Base-by-base conservation (phyloP, 148 eudicot species). In the Oxyria digyna region DNA sequence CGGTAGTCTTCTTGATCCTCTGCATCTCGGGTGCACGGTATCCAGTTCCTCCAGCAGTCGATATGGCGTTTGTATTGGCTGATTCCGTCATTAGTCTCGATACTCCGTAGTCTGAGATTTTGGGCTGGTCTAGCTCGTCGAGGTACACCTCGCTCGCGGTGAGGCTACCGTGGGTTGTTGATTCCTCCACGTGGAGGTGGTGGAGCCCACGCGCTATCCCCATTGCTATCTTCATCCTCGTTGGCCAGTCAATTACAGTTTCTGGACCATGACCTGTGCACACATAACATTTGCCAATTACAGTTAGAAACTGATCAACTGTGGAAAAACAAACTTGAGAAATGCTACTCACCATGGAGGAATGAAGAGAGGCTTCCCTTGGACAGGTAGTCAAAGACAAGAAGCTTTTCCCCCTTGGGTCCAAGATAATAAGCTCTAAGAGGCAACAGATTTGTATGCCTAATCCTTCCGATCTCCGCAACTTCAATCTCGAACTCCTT, bases 331-430 rank as follows among this genome's bases (percentile, higher is more conserved):
- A 35, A 35, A 35, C 38, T 35, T 35, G 38, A 35, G 3, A 6
- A 35, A 35, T 35, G 3, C 6, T 35, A 32, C 82, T 74, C 83
- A 92, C 98, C 96, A 76, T 92, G 98, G 70, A 92, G 88, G 74
- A 81, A 89, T 41, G 98, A 81, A 20, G 96, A 82, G 31, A 93
- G 89, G 77, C 96, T 93, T 59, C 98, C 98, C 71, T 87, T 87
- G 40, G 87, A 64, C 78, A 89, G 71, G 54, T 83, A 86, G 81
- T 93, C 91, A 63, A 75, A 93, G 24, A 90, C 96, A 23, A 89
- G 89, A 62, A 89, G 84, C 91, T 87, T 91, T 84, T 91, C 97
- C 17, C 91, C 96, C 81, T 89, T 92, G 27, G 96, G 91, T 46
- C 96, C 94, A 79, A 89, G 67, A 69, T 92, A 92, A 70, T 85